Conservation (phyloP, 768 basidiomycete species). For the Phaeotremella fagi region DNA sequence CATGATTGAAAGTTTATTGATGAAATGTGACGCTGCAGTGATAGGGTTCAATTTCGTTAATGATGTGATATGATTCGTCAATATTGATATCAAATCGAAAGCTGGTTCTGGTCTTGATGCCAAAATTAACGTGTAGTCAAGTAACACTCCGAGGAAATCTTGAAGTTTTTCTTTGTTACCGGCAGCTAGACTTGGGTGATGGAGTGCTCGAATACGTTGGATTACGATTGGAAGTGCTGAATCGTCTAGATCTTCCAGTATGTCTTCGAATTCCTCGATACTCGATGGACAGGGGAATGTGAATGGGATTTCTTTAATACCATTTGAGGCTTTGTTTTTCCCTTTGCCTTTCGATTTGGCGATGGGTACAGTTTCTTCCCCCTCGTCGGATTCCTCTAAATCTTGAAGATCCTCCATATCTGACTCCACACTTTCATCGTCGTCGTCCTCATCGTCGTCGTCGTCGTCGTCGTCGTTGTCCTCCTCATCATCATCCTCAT, state of each 20-base stretch:
- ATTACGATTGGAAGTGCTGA: conserved; percentile 72
- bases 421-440: conserved; percentile 49
- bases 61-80: conserved; percentile 72
- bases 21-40: conserved; percentile 69
- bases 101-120: conserved; percentile 62
- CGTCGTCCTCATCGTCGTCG: conserved; percentile 42
- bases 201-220: conserved; percentile 80
- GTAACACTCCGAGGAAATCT: conserved; percentile 68
- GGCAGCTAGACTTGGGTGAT: conserved; percentile 85
- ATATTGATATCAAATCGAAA: conserved; percentile 58
- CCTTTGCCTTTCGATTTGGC: conserved; percentile 13
- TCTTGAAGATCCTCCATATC: conserved; percentile 50
- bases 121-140: conserved; percentile 81
- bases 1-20: conserved; percentile 79
- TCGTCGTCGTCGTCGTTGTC: conserved; percentile 48
- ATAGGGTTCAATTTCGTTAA: conserved; percentile 78
- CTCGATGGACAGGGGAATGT: conserved; percentile 83
- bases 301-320: conserved; percentile 69
- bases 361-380: conserved; percentile 29
- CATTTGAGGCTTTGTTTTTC: conserved; percentile 20
- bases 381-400: conserved; percentile 37
- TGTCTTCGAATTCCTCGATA: conserved; percentile 85
- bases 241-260: conserved; percentile 66
- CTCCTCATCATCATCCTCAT: conserved; percentile 18
- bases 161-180: conserved; percentile 91